Evolutionary conservation across 2,329 filamentous ascomycete genomes (phyloP).

Genomic region (Fusarium sublunatum): DNA sequence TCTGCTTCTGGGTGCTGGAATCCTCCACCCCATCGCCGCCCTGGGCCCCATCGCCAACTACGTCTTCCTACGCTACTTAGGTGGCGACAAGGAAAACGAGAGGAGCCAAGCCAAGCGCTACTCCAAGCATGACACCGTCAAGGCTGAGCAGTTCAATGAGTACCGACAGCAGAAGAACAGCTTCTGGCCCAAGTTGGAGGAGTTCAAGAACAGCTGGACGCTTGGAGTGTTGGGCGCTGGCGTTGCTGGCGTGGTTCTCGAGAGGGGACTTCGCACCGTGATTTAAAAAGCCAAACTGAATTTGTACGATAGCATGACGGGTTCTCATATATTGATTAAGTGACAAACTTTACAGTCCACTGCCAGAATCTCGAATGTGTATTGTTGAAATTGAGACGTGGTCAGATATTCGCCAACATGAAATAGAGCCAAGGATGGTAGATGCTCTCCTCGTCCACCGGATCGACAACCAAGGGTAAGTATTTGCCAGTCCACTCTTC

Average conservation of each 20-base stretch:
- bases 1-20: constrained; percentile 5
- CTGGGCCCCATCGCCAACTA: constrained; percentile 18
- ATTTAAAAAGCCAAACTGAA: neutral
- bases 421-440: constrained; percentile 51
- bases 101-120: constrained; percentile 14
- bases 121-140: constrained; percentile 4
- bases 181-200: constrained; percentile 18
- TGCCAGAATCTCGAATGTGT: too few species aligned
- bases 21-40: constrained; percentile 9
- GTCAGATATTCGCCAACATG: constrained; percentile 12
- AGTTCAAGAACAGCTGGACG: constrained; percentile 6
- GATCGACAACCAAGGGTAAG: constrained; percentile 48
- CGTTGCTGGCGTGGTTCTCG: constrained; percentile 3
- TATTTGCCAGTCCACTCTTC: constrained; percentile 50
- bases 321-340: too few species aligned
- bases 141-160: neutral
- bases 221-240: constrained; percentile 2
- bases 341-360: too few species aligned
- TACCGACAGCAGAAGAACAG: constrained; percentile 22
- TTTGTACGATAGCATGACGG: neutral
- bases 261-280: neutral
- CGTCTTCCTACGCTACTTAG: constrained; percentile 12
- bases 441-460: constrained; percentile 47
- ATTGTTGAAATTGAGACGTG: neutral
- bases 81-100: constrained; percentile 17